Base-by-base conservation (phyloP, 208 protist genomes). In the Naegleria fowleri region DNA sequence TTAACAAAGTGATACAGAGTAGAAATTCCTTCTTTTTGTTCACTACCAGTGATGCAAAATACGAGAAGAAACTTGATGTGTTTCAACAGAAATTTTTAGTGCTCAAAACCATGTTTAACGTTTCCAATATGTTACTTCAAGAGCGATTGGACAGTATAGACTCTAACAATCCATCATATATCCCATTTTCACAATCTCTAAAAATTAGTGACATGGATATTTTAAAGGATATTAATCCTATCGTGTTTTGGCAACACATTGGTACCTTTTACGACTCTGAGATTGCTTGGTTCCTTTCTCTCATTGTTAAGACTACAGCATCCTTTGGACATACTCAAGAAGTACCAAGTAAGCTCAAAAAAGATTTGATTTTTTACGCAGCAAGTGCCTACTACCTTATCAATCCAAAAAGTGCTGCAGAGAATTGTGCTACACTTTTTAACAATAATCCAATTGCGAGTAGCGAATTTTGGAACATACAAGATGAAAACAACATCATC, bases 351-450 rank as follows among this genome's bases (percentile, higher is more conserved):
- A 58, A 58, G 16, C 36, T 88, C 6, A 25, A 39, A 58, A 88
- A 51, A 88, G 85, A 39, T 39, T n/a, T 88, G 16, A 79, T 79
- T 19, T 88, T 88, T 36, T 58, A 58, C 58, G 85, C 43, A 22
- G 19, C 85, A 22, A 88, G 33, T 19, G 43, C 33, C 25, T 88
- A 58, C n/a, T 88, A 88, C 22, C 55, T 88, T 0, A 13, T 58
- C 7, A 88, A 88, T 39, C 85, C 39, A 88, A 48, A 88, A n/a
- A 19, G 4, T 15, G 86, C 86, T 19, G 48, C 41, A 5, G 33
- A 33, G 11, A 39, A 79, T 79, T 79, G 67, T 79, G 29, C 9
- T 36, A 33, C 5, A 36, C 2, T 79, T 7, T 79, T 79, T 79
- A 36, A 2, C n/a, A 36, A 79, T 19, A 79, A 79, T 79, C 67